Conservation (phyloP, 2,329 filamentous ascomycete species). For the Pseudodiploospora longispora region DNA sequence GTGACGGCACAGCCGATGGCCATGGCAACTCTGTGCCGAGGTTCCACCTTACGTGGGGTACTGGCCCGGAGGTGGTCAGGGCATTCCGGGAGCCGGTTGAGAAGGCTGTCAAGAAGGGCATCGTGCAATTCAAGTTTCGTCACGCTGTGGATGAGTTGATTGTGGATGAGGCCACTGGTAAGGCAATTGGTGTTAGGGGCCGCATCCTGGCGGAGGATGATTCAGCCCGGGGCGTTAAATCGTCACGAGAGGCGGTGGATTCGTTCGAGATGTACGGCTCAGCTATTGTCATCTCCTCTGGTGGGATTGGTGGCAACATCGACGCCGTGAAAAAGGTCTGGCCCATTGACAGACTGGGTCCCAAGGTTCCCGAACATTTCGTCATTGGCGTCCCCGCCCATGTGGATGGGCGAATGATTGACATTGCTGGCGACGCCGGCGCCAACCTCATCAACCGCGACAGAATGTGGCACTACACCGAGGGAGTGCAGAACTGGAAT, state of each 20-base stretch:
- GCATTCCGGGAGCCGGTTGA: constrained; percentile 49
- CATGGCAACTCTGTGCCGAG: constrained; percentile 56
- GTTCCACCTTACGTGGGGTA: constrained; percentile 57
- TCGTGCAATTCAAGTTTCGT: constrained; percentile 47
- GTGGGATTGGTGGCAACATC: constrained; percentile 55
- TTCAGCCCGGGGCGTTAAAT: constrained; percentile 42
- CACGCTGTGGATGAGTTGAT: constrained; percentile 51
- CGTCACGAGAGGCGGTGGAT: constrained; percentile 38
- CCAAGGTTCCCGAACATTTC: constrained; percentile 46
- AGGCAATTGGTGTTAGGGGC: constrained; percentile 45
- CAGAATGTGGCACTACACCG: constrained; percentile 60
- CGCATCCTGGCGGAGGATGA: constrained; percentile 44
- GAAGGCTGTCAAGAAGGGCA: constrained; percentile 42
- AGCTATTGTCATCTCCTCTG: constrained; percentile 46
- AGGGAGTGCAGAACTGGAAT: constrained; percentile 54
- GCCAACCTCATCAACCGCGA: constrained; percentile 52
- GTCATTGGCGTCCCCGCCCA: constrained; percentile 55
- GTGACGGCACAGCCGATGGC: constrained; percentile 45
- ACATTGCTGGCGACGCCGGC: constrained; percentile 43
- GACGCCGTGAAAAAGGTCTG: constrained; percentile 50
- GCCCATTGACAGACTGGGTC: constrained; percentile 49
- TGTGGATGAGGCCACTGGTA: constrained; percentile 39
- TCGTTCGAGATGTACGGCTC: constrained; percentile 46
- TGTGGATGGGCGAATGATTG: constrained; percentile 57
- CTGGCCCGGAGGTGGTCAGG: constrained; percentile 51